phyloP scores from a whole-genome alignment of 1,284 basidiomycete species.

The Mycocalia duriaeana region DNA sequence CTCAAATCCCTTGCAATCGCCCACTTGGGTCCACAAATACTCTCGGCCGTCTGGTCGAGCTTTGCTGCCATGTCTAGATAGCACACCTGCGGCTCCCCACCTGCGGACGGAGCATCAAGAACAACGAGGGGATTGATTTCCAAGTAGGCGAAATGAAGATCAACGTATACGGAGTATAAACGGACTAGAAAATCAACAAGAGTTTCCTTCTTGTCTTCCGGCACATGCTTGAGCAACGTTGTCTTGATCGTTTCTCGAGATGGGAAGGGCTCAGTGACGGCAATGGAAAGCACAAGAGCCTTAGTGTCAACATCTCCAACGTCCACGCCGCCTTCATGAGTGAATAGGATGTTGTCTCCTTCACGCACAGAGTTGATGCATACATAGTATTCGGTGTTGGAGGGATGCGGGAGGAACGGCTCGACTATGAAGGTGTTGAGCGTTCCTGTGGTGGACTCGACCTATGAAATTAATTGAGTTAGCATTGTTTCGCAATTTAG shows the following conservation, averaged over 20 bases:
- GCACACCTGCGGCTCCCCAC: constrained; percentile 76
- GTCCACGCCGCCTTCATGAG: constrained; percentile 98
- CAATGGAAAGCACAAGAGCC: constrained; percentile 86
- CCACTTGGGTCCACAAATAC: constrained; percentile 98
- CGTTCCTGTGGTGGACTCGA: constrained; percentile 90
- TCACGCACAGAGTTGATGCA: constrained; percentile 96
- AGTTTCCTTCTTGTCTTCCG: constrained; percentile 76
- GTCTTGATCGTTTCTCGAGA: constrained; percentile 70
- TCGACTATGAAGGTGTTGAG: constrained; percentile 98
- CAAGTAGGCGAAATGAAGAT: constrained; percentile 97
- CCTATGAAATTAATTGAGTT: constrained; percentile 38
- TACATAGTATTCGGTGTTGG: constrained; percentile 95
- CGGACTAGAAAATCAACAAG: constrained; percentile 92
- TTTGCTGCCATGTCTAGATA: constrained; percentile 99
- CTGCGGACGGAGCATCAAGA: constrained; percentile 77
- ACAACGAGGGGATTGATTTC: constrained; percentile 99
- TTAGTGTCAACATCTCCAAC: constrained; percentile 98
- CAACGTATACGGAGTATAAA: constrained; percentile 96
- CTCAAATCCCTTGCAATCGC: constrained; percentile 91
- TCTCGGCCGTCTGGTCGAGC: constrained; percentile 98
- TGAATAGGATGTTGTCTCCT: constrained; percentile 96
- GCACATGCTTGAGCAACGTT: constrained; percentile 77
- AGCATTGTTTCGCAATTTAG: not conserved
- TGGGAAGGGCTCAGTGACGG: constrained; percentile 78
- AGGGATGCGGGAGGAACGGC: constrained; percentile 94